Base-by-base conservation (phyloP, 441 rosid species). In the Jatropha multifida region DNA sequence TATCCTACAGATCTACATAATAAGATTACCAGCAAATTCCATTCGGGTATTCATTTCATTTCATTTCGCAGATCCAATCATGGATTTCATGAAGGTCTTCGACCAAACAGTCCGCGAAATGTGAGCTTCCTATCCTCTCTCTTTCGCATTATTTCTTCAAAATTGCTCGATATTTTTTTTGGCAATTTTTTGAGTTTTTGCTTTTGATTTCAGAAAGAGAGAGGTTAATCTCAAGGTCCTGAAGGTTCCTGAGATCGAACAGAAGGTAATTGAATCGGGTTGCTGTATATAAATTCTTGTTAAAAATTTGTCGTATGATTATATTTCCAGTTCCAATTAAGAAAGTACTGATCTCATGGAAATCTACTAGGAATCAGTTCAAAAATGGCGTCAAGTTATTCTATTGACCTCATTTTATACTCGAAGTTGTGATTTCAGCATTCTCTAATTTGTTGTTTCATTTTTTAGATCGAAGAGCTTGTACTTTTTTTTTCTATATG, bases 11-110 rank as follows among this genome's bases (percentile, higher is more conserved):
- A 68, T 68, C 78, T 59, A 0, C 18, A n/a, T 18, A 37, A 5
- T 17, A 64, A 4, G 27, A 5, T 58, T 52, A 13, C 26, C 32
- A 10, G 38, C 38, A 9, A 27, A 49, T 32, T 74, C 20, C 5
- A 40, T 65, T 7, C 12, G 27, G 13, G 10, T 2, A 26, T 49
- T 40, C 51, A 11, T 52, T 20, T 44, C 17, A 0, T 60, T 72
- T 41, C 14, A 6, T 49, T 81, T 62, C 17, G 74, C 83, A 78
- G 86, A 85, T 88, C 86, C 80, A 44, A 46, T 77, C 86, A 95
- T 93, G 99, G 97, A 95, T 95, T 90, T 95, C 91, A 90, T 93
- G 93, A 95, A 95, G 93, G 98, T 87, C 58, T 77, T 95, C 86
- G 97, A 95, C 82, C 97, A 95, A 80, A 92, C 98, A 18, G 97